These are phyloP conservation scores for Cordia subcordata DNA, from an alignment of 257 asterid genomes.

Conservation along the genomic window DNA sequence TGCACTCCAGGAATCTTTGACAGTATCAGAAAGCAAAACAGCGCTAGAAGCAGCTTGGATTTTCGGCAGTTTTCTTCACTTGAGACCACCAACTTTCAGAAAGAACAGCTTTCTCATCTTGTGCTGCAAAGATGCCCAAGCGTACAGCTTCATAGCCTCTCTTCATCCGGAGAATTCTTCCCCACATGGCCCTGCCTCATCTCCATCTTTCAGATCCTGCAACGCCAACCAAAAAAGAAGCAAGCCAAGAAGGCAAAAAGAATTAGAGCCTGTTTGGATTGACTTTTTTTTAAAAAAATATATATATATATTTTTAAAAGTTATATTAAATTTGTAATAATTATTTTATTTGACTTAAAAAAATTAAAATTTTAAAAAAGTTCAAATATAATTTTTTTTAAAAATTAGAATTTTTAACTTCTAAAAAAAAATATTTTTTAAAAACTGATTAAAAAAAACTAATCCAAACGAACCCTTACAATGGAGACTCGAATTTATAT, in stretches of 20 bases:
- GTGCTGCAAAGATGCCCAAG: conserved; percentile 30
- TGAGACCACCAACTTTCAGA: conserved; percentile 32
- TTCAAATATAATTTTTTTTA: too few species aligned
- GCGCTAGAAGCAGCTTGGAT: conserved; percentile 51
- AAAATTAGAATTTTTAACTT: too few species aligned
- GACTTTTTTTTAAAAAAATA: too few species aligned
- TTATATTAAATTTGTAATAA: too few species aligned
- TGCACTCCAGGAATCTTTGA: conserved; percentile 39
- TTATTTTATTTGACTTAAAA: too few species aligned
- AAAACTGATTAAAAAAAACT: too few species aligned
- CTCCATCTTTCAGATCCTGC: neutral
- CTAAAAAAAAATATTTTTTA: too few species aligned
- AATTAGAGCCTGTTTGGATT: too few species aligned
- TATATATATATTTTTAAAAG: too few species aligned
- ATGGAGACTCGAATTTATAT: too few species aligned
- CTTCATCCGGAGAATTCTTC: conserved; percentile 29
- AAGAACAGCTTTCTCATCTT: conserved; percentile 23
- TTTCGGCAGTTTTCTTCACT: conserved; percentile 31
- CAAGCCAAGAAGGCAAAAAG: neutral
- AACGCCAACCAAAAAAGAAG: conserved; percentile 1
- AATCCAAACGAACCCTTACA: too few species aligned
- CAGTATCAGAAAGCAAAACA: conserved; percentile 46
- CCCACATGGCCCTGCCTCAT: conserved; percentile 17
- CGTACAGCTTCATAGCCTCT: conserved; percentile 34
- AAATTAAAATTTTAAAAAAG: too few species aligned